A percentile compares a stretch with the other conserved stretches of the same genome.
These are phyloP conservation scores for Ophiocordyceps sinensis DNA, from an alignment of 2,329 filamentous ascomycete genomes.

Conservation along the genomic window DNA sequence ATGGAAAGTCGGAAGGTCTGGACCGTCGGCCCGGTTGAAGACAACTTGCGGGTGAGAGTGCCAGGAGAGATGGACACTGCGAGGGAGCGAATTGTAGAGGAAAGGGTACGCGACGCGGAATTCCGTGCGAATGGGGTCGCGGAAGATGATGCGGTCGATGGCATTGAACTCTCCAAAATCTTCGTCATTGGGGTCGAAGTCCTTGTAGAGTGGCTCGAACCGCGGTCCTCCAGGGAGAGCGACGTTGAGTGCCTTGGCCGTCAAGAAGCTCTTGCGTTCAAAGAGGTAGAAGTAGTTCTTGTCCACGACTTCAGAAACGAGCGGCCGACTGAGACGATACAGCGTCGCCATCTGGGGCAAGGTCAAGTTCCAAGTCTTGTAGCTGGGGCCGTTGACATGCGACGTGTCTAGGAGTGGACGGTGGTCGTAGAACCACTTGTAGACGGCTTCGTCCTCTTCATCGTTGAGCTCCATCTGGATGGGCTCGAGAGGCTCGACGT, in stretches of 20 bases:
- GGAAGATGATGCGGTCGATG: slow-evolving; percentile 98
- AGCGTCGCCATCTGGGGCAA: slow-evolving; percentile 93
- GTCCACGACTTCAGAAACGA: slow-evolving; percentile 85
- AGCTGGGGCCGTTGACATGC: slow-evolving; percentile 92
- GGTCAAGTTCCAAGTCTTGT: slow-evolving; percentile 87
- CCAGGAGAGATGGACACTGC: slow-evolving; percentile 87
- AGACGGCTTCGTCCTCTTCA: slow-evolving; percentile 77
- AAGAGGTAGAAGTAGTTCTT: slow-evolving; percentile 98
- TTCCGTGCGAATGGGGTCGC: slow-evolving; percentile 85
- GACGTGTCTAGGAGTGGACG: slow-evolving; percentile 77
- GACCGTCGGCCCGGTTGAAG: slow-evolving; percentile 77
- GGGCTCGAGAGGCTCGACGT: slow-evolving; percentile 91
- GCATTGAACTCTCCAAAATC: slow-evolving; percentile 99
- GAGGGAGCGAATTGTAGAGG: slow-evolving; percentile 88
- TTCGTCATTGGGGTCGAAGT: slow-evolving; percentile 96
- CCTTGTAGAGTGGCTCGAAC: slow-evolving; percentile 95
- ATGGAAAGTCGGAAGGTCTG: slow-evolving; percentile 86
- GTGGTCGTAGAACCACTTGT: slow-evolving; percentile 97
- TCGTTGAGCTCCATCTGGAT: slow-evolving; percentile 98
- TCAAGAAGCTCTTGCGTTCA: slow-evolving; percentile 85
- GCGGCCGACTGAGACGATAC: slow-evolving; percentile 78
- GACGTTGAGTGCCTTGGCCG: slow-evolving; percentile 92
- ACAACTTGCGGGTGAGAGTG: slow-evolving; percentile 90
- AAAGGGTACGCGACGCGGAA: slow-evolving; percentile 90
- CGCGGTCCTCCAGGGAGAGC: slow-evolving; percentile 93